Evolutionary conservation across 257 asterid species (phyloP), one percentile per base, ranked within the genome.

Genomic region (Henckelia pumila): DNA sequence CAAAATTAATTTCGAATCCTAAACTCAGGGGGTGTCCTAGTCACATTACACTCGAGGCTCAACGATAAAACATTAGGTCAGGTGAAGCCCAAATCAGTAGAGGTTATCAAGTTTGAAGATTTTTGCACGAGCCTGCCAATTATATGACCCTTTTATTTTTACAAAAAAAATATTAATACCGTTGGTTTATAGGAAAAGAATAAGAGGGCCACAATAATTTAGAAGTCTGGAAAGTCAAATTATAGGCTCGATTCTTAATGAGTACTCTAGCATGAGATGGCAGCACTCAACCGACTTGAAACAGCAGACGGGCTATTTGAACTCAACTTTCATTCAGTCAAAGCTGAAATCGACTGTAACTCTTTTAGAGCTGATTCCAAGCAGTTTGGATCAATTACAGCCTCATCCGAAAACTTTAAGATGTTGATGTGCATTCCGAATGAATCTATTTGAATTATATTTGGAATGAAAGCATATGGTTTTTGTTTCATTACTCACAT

Each of bases 401-500:
- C 55, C 55, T 47, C 4, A 47, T 8, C 55, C 20, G 6, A 47
- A 5, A 33, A 62, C 20, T 64, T 16, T 63, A 61, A 6, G 23
- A 65, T 26, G 4, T 59, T 62, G 19, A 32, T 6, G 7, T n/a
- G 22, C 17, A 61, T 61, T 32, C 20, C 5, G 37, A 20, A 28
- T 22, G 1, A 37, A 28, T 21, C 13, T 29, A 28, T 29, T 10
- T 2, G 29, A 64, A 37, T n/a, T 32, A 67, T 25, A 25, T 23
- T 61, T 14, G 17, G 14, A n/a, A 37, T 7, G 23, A 63, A 28
- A 64, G 35, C 29, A 22, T 33, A 49, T 1, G n/a, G 29, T 25
- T 53, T 40, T 56, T 58, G 49, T 16, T 16, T 47, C 16, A 5
- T 14, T 30, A 78, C 99, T 88, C 71, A 94, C 99, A 91, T 83